These are phyloP conservation scores for Stephania cephalantha DNA, from an alignment of 164 flowering plant genomes.

Conservation along the genomic window DNA sequence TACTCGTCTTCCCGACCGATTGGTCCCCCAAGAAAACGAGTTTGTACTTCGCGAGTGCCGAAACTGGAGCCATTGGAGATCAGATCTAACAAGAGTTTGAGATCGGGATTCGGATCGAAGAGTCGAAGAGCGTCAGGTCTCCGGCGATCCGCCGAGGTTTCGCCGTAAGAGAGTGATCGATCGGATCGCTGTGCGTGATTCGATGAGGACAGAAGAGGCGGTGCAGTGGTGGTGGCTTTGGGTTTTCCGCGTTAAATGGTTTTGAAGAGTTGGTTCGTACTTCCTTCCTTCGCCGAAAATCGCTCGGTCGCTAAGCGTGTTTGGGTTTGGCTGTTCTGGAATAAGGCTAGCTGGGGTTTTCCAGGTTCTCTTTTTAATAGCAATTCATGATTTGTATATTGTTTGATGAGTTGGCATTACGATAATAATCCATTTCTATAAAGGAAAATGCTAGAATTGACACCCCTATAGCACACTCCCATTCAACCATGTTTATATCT, in stretches of 20 bases:
- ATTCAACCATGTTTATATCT: too few relatives aligned
- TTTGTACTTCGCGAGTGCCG: slow-evolving; percentile 60
- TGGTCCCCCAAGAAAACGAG: slow-evolving; percentile 59
- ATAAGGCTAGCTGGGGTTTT: too few relatives aligned
- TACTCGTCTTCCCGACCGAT: slow-evolving; percentile 41
- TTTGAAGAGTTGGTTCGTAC: neutral
- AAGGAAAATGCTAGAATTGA: too few relatives aligned
- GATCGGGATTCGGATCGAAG: neutral
- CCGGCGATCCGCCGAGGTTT: neutral
- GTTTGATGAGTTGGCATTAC: too few relatives aligned
- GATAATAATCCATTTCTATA: too few relatives aligned
- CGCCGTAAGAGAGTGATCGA: neutral
- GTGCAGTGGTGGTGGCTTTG: neutral
- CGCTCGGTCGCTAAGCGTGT: too few relatives aligned
- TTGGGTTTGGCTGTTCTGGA: too few relatives aligned
- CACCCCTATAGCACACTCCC: too few relatives aligned
- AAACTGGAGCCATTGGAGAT: slow-evolving; percentile 47
- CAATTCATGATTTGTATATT: too few relatives aligned
- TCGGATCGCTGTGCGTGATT: too few relatives aligned
- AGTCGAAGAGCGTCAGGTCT: neutral
- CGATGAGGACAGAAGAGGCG: neutral
- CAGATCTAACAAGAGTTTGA: neutral
- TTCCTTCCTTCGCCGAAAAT: too few relatives aligned
- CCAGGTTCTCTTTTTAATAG: too few relatives aligned
- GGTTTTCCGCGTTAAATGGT: slow-evolving; percentile 12